These are phyloP conservation scores for Krasilnikovozyma curviuscula DNA, from an alignment of 768 basidiomycete genomes.

Conservation along the genomic window DNA sequence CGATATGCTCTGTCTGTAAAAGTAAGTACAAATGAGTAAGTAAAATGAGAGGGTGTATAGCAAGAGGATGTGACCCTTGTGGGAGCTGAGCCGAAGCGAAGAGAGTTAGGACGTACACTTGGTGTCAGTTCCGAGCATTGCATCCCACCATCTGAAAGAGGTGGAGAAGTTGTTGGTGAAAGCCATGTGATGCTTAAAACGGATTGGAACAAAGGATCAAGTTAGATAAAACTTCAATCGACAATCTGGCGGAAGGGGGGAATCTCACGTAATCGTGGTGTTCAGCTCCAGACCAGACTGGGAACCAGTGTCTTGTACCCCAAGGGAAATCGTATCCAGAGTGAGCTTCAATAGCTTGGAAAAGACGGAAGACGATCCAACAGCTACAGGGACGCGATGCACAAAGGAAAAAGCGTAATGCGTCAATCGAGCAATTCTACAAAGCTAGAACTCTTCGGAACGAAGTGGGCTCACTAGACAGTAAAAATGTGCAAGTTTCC, in stretches of 20 bases:
- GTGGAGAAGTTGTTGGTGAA: conserved; percentile 44
- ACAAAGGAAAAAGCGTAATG: no score
- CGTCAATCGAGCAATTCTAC: no score
- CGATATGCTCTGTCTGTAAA: conserved; percentile 46
- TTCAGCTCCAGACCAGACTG: conserved; percentile 94
- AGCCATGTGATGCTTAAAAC: no score
- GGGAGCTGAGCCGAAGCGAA: background rate
- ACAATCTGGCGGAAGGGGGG: background rate
- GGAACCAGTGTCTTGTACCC: conserved; percentile 77
- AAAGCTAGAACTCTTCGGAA: background rate
- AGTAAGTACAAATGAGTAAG: background rate
- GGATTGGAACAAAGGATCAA: no score
- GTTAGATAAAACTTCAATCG: background rate
- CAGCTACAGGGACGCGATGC: no score
- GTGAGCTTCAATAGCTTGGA: conserved; percentile 95
- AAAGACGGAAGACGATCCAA: conserved; percentile 83
- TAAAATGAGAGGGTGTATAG: background rate
- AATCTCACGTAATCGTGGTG: conserved; percentile 61
- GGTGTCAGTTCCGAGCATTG: conserved; percentile 68
- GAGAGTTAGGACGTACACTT: conserved; percentile 28
- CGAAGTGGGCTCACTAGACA: conserved; percentile 28
- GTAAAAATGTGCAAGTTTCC: conserved; percentile 68
- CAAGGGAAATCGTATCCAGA: conserved; percentile 98
- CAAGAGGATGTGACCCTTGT: background rate
- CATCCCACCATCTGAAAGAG: conserved; percentile 35